Conservation (phyloP, 2,329 filamentous ascomycete genomes). For the Cordyceps pruinosa region DNA sequence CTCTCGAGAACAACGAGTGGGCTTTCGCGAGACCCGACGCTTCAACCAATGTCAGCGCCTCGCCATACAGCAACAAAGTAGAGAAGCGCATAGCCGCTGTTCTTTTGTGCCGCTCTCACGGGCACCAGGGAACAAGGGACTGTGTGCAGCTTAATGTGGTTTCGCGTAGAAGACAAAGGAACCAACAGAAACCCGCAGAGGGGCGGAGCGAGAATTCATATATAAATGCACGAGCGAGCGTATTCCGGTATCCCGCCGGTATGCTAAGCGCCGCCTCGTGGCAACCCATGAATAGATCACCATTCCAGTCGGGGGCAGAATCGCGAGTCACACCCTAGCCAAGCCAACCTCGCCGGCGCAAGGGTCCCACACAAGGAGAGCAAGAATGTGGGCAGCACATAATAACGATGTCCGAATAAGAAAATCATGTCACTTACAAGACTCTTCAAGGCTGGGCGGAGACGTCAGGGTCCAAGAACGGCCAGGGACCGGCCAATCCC, state of each 20-base stretch:
- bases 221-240: neutral
- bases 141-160: neutral
- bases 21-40: neutral
- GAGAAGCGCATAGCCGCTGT: neutral
- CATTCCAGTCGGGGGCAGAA: constrained; percentile 8
- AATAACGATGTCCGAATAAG: neutral
- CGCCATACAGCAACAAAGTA: neutral
- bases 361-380: neutral
- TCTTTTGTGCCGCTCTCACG: neutral
- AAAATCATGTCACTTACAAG: neutral
- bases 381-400: constrained; percentile 5
- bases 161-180: neutral
- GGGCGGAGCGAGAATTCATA: neutral
- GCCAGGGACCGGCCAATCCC: neutral
- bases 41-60: constrained; percentile 2
- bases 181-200: neutral
- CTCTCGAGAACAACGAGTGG: neutral
- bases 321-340: neutral
- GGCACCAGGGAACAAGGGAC: neutral
- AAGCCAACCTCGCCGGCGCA: neutral
- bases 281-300: constrained; percentile 1
- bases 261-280: neutral
- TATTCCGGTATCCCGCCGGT: neutral
- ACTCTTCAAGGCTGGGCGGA: neutral
- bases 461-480: neutral